phyloP scores from a whole-genome alignment of 345 rosid species.

The Gossypium arboreum region DNA sequence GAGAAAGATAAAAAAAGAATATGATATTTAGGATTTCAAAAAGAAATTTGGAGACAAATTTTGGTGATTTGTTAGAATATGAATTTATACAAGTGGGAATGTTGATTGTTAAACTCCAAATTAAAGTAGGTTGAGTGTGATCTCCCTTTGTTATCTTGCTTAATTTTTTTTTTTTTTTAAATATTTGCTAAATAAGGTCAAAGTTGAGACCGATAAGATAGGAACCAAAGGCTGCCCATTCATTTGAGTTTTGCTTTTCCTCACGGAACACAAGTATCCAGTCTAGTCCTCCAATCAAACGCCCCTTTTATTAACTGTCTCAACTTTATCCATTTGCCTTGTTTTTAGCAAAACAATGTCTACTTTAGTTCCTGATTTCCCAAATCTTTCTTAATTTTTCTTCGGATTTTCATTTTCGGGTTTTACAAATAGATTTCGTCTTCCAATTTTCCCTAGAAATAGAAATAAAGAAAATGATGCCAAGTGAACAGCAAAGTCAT shows the following conservation, averaged over 20 bases:
- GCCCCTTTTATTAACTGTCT: constrained; percentile 25
- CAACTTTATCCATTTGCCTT: constrained; percentile 37
- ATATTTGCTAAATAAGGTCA: background rate
- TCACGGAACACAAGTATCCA: constrained; percentile 14
- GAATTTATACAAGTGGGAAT: too few species aligned
- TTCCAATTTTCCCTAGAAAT: background rate
- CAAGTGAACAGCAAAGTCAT: constrained; percentile 38
- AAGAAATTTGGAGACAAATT: too few species aligned
- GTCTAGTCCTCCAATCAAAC: constrained; percentile 21
- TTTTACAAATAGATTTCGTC: background rate
- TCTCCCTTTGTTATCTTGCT: too few species aligned
- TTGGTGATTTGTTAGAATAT: too few species aligned
- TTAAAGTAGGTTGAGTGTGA: too few species aligned
- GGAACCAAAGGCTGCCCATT: background rate
- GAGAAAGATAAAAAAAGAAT: too few species aligned
- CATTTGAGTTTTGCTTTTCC: background rate
- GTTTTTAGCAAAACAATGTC: constrained; percentile 18
- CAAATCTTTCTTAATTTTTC: background rate
- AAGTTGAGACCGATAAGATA: background rate
- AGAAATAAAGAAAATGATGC: constrained; percentile 27
- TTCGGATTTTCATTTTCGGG: background rate
- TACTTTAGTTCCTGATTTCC: background rate
- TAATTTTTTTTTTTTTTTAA: background rate
- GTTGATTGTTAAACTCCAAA: too few species aligned
- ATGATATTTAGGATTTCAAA: too few species aligned